phyloP scores from a whole-genome alignment of 1,139 yeast species.

The Nakaseomyces glabratus region DNA sequence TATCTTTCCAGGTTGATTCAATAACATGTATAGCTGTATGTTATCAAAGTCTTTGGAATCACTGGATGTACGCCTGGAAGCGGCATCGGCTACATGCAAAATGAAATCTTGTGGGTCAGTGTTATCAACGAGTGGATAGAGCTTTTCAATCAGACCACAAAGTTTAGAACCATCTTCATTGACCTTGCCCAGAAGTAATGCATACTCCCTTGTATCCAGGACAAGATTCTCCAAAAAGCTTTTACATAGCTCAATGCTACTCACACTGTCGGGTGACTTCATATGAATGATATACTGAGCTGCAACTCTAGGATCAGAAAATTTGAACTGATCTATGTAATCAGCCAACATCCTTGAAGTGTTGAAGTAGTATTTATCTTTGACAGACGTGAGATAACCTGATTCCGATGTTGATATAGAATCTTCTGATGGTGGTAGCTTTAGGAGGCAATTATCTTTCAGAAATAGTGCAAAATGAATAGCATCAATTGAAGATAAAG shows the following conservation, averaged over 20 bases:
- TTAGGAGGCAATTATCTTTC: constrained; percentile 63
- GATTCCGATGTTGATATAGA: constrained; percentile 7
- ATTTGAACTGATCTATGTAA: constrained; percentile 73
- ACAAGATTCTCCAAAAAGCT: constrained; percentile 79
- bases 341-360: constrained; percentile 56
- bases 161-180: constrained; percentile 65
- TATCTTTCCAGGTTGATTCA: constrained; percentile 86
- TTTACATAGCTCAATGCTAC: constrained; percentile 54
- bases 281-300: constrained; percentile 61
- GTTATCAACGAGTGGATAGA: constrained; percentile 57
- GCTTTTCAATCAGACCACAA: constrained; percentile 79
- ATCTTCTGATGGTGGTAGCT: constrained; percentile 34
- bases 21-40: constrained; percentile 71
- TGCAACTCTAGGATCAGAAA: constrained; percentile 82
- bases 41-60: constrained; percentile 89
- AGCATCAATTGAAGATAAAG: constrained; percentile 70
- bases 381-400: constrained; percentile 32
- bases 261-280: constrained; percentile 36
- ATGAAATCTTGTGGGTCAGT: constrained; percentile 46
- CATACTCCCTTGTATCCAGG: constrained; percentile 80
- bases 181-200: constrained; percentile 70
- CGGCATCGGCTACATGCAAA: constrained; percentile 66
- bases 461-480: constrained; percentile 87
- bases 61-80: constrained; percentile 82
- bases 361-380: constrained; percentile 39